A percentile compares a stretch with the other conserved stretches of the same genome.
Evolutionary conservation across 306 rosid species (phyloP).

Genomic region (Herpetospermum pedunculosum): DNA sequence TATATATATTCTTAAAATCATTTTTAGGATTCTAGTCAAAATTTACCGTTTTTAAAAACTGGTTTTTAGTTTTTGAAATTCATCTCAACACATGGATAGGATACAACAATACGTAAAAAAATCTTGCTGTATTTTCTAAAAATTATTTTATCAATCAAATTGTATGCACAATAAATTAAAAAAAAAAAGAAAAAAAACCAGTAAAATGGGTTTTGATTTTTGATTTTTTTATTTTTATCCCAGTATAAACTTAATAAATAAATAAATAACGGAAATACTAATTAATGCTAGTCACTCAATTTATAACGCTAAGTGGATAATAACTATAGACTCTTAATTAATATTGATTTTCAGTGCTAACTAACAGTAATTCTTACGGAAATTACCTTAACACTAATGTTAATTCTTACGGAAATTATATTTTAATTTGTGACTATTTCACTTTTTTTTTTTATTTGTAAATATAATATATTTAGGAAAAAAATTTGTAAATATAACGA

Average conservation of each 20-base stretch:
- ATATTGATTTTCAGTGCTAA: background rate
- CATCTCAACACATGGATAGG: background rate
- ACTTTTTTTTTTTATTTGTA: no score
- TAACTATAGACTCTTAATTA: background rate
- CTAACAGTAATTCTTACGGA: no score
- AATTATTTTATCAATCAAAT: background rate
- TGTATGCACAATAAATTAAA: background rate
- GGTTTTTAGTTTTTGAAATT: no score
- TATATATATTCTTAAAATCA: background rate
- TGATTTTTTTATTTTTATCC: background rate
- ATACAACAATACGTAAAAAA: background rate
- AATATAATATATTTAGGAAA: no score
- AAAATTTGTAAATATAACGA: no score
- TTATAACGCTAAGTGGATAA: background rate
- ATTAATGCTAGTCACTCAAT: background rate
- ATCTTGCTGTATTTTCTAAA: background rate
- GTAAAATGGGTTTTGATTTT: background rate
- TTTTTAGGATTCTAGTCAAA: background rate
- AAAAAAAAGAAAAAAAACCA: background rate
- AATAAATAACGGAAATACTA: background rate
- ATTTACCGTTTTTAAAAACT: no score
- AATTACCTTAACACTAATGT: no score
- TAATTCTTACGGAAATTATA: no score
- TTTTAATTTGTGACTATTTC: no score
- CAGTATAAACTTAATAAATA: background rate